Evolutionary conservation across 2,329 filamentous ascomycete genomes (phyloP), one percentile per base, ranked within the genome.

Genomic region (Elsinoe arachidis): DNA sequence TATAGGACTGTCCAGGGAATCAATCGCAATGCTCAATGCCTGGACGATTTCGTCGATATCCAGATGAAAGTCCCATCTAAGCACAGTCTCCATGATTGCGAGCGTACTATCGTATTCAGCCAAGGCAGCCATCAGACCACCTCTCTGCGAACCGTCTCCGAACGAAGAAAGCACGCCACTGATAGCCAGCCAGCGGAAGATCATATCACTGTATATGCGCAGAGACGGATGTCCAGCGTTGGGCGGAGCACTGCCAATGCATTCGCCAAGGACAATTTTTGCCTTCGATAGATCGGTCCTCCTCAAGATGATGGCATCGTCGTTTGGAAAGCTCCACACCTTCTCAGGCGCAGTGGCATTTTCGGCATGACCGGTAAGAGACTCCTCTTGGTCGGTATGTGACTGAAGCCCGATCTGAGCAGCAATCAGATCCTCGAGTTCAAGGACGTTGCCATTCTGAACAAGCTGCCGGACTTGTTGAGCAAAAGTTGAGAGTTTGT

Each of bases 91-190:
- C 38, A 90, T 75, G 2, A 89, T 73, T 53, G 84, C 80, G 68
- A 89, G 79, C 34, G 83, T 82, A 2, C 83, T 80, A 63, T 90
- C 87, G n/a, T 84, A 76, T 51, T 84, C 77, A 0, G 80, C 78
- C 37, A 90, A 72, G 44, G 84, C 76, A 44, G 76, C 71, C 19
- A 88, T 78, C 3, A 90, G 74, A 58, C 86, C 81, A 34, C 81
- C 80, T 11, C 2, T 26, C 15, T n/a, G 41, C 5, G 7, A 12
- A 2, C 4, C 12, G 2, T 37, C 12, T 11, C 19, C 34, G 19
- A 26, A 34, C 38, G 54, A 47, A 2, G 51, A 23, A 17, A 46
- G 37, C 10, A 83, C 60, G 7, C 80, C 79, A 63, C 82, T 80
- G 12, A 80, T 71, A 47, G 87, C 80, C 2, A 84, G 76, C 67